Evolutionary conservation across 805 yeast species (phyloP).

Genomic region (Candida incommunis): DNA sequence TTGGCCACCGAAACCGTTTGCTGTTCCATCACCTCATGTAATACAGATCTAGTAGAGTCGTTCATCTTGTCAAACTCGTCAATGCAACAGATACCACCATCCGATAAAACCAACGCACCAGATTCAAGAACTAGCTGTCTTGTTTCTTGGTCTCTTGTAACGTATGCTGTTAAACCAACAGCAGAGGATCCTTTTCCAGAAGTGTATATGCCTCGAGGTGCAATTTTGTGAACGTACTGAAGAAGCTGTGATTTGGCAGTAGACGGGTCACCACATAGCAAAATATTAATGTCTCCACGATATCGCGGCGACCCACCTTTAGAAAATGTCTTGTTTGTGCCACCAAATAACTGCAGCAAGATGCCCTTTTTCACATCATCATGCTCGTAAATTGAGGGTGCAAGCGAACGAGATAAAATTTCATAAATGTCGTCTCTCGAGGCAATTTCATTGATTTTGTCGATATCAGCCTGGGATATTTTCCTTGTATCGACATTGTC

Average conservation of each 20-base stretch:
- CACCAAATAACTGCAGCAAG: conserved; percentile 84
- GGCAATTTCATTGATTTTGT: conserved; percentile 45
- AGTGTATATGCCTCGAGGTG: conserved; percentile 96
- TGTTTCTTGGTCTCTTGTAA: conserved; percentile 88
- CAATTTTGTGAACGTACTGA: conserved; percentile 91
- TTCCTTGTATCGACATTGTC: conserved; percentile 3
- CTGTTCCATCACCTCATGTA: conserved; percentile 99
- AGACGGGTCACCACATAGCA: conserved; percentile 96
- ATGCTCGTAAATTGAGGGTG: conserved; percentile 94
- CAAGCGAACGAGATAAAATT: conserved; percentile 73
- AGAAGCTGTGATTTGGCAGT: conserved; percentile 91
- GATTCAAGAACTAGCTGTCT: conserved; percentile 85
- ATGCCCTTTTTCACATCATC: conserved; percentile 97
- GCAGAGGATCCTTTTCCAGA: conserved; percentile 99
- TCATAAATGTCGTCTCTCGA: conserved; percentile 72
- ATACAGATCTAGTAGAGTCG: conserved; percentile 83
- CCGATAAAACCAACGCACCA: conserved; percentile 92
- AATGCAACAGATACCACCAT: conserved; percentile 97
- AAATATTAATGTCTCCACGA: conserved; percentile 87
- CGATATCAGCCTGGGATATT: conserved; percentile 55
- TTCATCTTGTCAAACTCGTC: conserved; percentile 98
- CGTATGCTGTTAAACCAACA: conserved; percentile 95
- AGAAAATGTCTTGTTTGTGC: conserved; percentile 73
- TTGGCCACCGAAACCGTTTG: conserved; percentile 97
- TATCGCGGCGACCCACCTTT: conserved; percentile 77